Evolutionary conservation across 441 rosid species (phyloP), one percentile per base, ranked within the genome.

Genomic region (Melastoma candidum): DNA sequence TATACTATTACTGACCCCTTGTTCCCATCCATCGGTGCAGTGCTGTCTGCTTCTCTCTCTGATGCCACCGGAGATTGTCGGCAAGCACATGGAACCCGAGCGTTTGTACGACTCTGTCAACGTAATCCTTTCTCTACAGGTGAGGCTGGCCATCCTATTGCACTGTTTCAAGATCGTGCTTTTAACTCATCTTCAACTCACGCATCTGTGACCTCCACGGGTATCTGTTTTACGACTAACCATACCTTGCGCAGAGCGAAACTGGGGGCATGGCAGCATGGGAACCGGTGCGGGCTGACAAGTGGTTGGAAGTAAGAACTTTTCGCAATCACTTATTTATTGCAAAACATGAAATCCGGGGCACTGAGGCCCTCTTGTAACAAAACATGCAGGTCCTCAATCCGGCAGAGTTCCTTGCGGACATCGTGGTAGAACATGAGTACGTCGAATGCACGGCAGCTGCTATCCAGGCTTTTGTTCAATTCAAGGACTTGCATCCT

Each of bases 241-340:
- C 41, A 14, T n/a, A 14, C 44, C 36, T 61, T 3, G 48, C 65
- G 22, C 61, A 87, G 92, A 87, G 88, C 52, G 59, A 77, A 68
- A 82, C 78, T 62, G 89, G 95, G 25, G 95, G 93, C 39, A 39
- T 80, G 58, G 12, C 85, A 10, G 85, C 85, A 2, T 84, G 95
- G 95, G 93, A 87, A 47, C 93, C 93, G 10, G 80, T 69, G 29
- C 72, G 83, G 67, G 83, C 83, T 56, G 76, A 68, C 14, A 60
- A 75, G 5, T 84, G 94, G 96, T 59, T 85, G 66, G 87, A 85
- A 71, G 87, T 85, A 65, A 67, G 77, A 26, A 24, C 4, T 52
- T 11, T 25, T 12, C 29, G 10, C 12, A 49, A 36, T 4, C 8
- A 13, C 36, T 17, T 17, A 17, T 17, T 36, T 4, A 6, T 36